Conservation (phyloP, 495 filamentous ascomycete genomes). For the Darksidea phi region DNA sequence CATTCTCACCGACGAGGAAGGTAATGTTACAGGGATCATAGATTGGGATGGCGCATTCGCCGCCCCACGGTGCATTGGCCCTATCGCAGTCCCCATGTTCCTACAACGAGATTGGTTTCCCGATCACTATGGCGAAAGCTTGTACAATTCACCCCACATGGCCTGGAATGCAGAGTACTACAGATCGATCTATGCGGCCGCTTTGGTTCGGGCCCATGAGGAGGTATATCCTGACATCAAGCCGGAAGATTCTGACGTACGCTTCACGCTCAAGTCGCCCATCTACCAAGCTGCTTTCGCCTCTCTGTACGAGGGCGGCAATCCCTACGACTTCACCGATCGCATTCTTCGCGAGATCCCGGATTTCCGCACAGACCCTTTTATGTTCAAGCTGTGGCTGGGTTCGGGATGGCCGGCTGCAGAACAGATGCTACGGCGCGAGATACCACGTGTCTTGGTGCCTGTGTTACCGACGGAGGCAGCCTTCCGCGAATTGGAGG, state of each 20-base stretch:
- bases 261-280: not conserved
- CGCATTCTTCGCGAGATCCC: not conserved
- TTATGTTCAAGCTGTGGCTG: not conserved
- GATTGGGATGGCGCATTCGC: slow-evolving; percentile 4
- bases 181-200: not conserved
- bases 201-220: not conserved
- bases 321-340: not conserved
- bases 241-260: not conserved
- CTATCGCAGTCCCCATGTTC: not conserved
- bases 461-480: too few species aligned
- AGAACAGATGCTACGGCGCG: not conserved
- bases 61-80: slow-evolving; percentile 14
- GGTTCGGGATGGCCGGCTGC: not conserved
- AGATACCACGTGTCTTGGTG: not conserved
- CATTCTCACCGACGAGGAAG: slow-evolving; percentile 9
- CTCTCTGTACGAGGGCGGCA: not conserved
- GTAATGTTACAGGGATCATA: slow-evolving; percentile 9
- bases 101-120: slow-evolving; percentile 3
- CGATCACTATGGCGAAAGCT: not conserved
- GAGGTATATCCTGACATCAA: too few species aligned
- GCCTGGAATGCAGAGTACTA: not conserved
- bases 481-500: too few species aligned
- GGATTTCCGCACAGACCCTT: not conserved
- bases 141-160: not conserved
- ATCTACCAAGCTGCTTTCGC: not conserved